Evolutionary conservation across 2,329 filamentous ascomycete species (phyloP), one percentile per base, ranked within the genome.

Genomic region (Bipolaris bicolor): DNA sequence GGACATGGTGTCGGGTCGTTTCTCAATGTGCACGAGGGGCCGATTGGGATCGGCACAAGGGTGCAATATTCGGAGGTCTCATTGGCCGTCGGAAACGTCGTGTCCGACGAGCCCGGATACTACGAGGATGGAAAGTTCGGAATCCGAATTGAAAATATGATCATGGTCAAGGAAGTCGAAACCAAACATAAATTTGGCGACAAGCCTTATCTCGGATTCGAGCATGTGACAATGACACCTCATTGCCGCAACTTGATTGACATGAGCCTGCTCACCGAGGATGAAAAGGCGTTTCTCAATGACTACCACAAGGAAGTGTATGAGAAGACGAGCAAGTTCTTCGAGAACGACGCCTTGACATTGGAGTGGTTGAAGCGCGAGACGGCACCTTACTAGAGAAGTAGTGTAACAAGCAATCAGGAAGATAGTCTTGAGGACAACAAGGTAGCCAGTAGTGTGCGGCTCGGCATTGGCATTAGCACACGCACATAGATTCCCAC

Each of bases 101-200:
- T 98, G 51, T 98, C 94, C 1, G 92, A 97, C 70, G 92, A 99
- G 77, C 95, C 95, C 1, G 95, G 95, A 29, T 99, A 93, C 79
- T 99, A 99, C 75, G 93, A 98, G 76, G 95, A 99, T 69, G 94
- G 92, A 46, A 87, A 88, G 37, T 99, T 96, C 71, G 95, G 95
- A 16, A 95, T 99, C 65, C 89, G 95, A 16, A 97, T 97, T 70
- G 95, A 99, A 78, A 99, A 99, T 75, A 88, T 99, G 69, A 87
- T 96, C 63, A 89, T 98, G 82, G 92, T 96, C 29, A 89, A 86
- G 64, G 92, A 97, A 74, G 89, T 90, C n/a, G 83, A 93, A 77
- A 97, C 94, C 4, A 88, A 88, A 60, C 85, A 96, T 77, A 87
- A 88, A 34, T 98, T 98, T 72, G 94, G 93, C 18, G 94, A 97